phyloP scores from a whole-genome alignment of 73 alveolate species.

The Loxodes magnus region DNA sequence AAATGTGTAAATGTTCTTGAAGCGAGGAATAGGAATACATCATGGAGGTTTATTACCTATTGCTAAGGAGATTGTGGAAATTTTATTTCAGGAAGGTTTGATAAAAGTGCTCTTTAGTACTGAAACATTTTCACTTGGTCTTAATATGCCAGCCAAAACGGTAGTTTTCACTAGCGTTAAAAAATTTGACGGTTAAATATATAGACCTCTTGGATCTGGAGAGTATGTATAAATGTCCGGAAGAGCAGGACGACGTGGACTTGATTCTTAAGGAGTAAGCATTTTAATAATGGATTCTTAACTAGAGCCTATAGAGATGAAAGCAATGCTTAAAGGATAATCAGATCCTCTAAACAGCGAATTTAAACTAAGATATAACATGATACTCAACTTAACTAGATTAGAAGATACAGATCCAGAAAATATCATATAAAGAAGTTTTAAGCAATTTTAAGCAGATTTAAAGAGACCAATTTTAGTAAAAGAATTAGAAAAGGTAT shows the following conservation, averaged over 20 bases:
- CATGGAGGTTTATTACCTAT: constrained; percentile 99
- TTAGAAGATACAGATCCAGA: constrained; percentile 92
- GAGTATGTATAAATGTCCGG: constrained; percentile 99
- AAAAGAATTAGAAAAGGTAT: constrained; percentile 14
- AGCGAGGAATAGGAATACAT: constrained; percentile 98
- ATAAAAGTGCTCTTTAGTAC: constrained; percentile 95
- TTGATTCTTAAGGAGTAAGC: constrained; percentile 95
- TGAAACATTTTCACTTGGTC: constrained; percentile 99
- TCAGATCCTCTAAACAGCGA: constrained; percentile 91
- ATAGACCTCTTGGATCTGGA: constrained; percentile 95
- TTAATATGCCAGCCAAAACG: constrained; percentile 99
- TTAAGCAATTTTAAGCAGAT: constrained; percentile 94
- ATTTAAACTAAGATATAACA: constrained; percentile 93
- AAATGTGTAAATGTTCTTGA: constrained; percentile 76
- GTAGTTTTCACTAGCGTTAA: constrained; percentile 95
- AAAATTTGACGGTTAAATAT: constrained; percentile 97
- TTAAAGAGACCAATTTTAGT: constrained; percentile 8
- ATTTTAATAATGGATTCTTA: constrained; percentile 94
- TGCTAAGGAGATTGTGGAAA: constrained; percentile 92
- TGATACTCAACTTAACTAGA: constrained; percentile 93
- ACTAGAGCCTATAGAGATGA: constrained; percentile 95
- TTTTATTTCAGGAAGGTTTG: constrained; percentile 94
- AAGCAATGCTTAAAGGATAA: constrained; percentile 95
- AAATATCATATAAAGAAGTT: constrained; percentile 84
- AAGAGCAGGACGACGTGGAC: constrained; percentile 99